phyloP scores from a whole-genome alignment of 1,139 yeast genomes.

The Zhuliangozyma blackwelliae region DNA sequence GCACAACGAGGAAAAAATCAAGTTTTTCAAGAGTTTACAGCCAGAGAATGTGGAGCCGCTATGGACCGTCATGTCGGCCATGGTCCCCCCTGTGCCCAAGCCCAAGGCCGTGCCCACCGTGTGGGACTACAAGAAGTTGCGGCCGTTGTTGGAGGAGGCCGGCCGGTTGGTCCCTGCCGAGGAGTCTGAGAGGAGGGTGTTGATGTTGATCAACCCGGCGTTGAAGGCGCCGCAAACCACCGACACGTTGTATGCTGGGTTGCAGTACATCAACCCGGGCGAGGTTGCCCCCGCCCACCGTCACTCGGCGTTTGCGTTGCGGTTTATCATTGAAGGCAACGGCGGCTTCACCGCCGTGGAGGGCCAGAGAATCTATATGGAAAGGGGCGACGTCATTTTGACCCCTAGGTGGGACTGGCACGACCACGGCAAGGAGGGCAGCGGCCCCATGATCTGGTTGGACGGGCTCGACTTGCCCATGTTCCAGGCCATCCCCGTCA shows the following conservation, averaged over 20 bases:
- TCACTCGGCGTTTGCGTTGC: conserved; percentile 17
- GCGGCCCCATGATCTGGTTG: conserved; percentile 20
- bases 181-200: conserved; percentile 18
- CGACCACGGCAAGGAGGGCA: conserved; percentile 20
- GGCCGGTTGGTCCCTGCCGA: conserved; percentile 15
- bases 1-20: conserved; percentile 6
- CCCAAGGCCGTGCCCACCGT: conserved; percentile 16
- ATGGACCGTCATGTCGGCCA: conserved; percentile 19
- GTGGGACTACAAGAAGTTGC: conserved; percentile 15
- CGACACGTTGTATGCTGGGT: conserved; percentile 19
- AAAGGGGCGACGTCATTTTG: conserved; percentile 17
- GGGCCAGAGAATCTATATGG: conserved; percentile 16
- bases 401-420: conserved; percentile 22
- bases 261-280: conserved; percentile 18
- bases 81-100: conserved; percentile 19
- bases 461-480: conserved; percentile 20
- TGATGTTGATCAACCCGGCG: conserved; percentile 17
- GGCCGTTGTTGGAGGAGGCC: conserved; percentile 15
- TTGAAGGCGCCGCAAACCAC: conserved; percentile 20
- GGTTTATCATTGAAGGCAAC: conserved; percentile 18
- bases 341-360: conserved; percentile 20
- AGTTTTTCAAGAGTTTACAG: conserved; percentile 9
- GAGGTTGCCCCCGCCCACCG: conserved; percentile 21
- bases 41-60: conserved; percentile 17
- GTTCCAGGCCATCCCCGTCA: conserved; percentile 19